Evolutionary conservation across 2,329 filamentous ascomycete species (phyloP).

Genomic region (Talaromyces funiculosus): DNA sequence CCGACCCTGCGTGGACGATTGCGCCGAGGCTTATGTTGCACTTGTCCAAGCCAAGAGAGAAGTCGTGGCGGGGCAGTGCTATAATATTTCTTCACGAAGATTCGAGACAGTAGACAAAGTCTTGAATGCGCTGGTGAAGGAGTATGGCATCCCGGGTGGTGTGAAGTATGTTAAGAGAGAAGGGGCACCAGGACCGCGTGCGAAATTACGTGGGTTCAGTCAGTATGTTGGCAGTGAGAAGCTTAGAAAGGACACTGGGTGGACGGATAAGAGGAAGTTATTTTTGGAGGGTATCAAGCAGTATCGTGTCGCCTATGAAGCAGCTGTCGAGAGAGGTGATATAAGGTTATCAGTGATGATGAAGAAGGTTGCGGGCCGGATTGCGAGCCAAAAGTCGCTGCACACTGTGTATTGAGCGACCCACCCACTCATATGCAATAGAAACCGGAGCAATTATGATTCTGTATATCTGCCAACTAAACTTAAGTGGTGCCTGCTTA

Average conservation of each 20-base stretch:
- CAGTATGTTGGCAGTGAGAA: neutral
- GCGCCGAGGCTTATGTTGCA: neutral
- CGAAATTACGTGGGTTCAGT: neutral
- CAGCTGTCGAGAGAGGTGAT: neutral
- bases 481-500: too few relatives aligned
- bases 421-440: too few relatives aligned
- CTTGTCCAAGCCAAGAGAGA: neutral
- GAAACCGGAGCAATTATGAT: too few relatives aligned
- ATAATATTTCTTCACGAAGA: neutral
- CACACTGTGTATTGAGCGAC: too few relatives aligned
- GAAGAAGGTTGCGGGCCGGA: neutral
- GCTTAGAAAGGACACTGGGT: neutral
- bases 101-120: neutral
- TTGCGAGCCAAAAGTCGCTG: neutral
- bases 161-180: neutral
- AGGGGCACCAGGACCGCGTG: neutral
- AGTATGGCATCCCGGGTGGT: neutral
- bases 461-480: too few relatives aligned
- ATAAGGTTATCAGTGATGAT: neutral
- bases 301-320: neutral
- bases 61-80: neutral
- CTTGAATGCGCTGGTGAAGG: neutral
- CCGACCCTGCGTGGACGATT: neutral
- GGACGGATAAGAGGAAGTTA: neutral
- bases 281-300: neutral